Percentiles rank a stretch among this genome's conserved stretches.
phyloP scores from a whole-genome alignment of 495 filamentous ascomycete species.

The Neurospora cerealis region DNA sequence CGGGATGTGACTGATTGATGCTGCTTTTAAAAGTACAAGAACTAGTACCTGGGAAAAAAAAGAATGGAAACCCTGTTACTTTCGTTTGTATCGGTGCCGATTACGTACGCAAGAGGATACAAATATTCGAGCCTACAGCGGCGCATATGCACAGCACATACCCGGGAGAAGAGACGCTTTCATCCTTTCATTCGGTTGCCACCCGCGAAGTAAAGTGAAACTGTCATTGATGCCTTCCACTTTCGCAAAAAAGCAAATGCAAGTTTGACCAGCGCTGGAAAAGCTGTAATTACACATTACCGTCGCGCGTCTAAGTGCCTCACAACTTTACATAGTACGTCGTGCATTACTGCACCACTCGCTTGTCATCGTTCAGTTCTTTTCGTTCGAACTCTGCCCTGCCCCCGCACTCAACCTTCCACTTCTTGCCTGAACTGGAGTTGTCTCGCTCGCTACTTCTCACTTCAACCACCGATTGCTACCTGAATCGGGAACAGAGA shows the following conservation, averaged over 20 bases:
- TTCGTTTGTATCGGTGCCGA: neutral
- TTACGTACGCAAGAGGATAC: neutral
- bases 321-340: neutral
- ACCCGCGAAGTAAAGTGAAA: neutral
- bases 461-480: neutral
- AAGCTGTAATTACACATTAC: neutral
- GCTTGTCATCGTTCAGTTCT: neutral
- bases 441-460: neutral
- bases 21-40: neutral
- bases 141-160: neutral
- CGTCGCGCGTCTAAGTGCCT: neutral
- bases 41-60: neutral
- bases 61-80: neutral
- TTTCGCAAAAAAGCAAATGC: neutral
- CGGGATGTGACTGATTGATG: neutral
- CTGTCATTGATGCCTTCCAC: neutral
- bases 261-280: neutral
- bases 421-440: neutral
- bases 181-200: neutral
- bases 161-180: neutral
- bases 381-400: neutral
- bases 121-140: neutral
- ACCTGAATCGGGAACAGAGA: neutral
- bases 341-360: neutral
- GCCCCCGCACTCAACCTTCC: neutral